Base-by-base conservation (phyloP, 805 yeast species). In the Lipomyces sp. region DNA sequence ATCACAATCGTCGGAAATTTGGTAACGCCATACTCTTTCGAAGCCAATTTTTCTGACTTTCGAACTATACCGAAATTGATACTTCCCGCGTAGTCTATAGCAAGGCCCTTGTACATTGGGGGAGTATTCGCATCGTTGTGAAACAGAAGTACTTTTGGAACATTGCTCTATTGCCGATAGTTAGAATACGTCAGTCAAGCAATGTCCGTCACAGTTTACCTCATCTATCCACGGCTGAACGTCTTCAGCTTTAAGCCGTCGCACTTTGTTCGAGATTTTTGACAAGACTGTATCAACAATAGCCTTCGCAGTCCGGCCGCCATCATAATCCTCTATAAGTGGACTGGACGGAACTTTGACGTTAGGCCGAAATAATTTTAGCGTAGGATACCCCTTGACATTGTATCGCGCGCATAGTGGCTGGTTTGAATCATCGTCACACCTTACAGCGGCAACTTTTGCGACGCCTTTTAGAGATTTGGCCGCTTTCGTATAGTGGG, bases 361-460 rank as follows among this genome's bases (percentile, higher is more conserved):
- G 74, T 90, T 90, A 29, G 98, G 97, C 73, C 94, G 84, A 78
- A 89, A 93, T 3, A 89, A 88, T 79, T 87, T 78, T 37, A 95
- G 76, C 0, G 98, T 90, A 7, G 99, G 99, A 77, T 84, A 94
- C 0, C 97, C 96, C 71, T 85, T 81, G 37, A 95, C 79, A 63
- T 83, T 81, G 76, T 88, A 83, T 64, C 83, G 78, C 30, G 86
- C 78, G 79, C 99, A 95, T 3, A 95, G 75, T 42, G 80, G 83
- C 77, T 88, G 86, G 75, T 92, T 92, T 63, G 75, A 75, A 3
- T 82, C 84, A 60, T 84, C 83, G 74, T 92, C 97, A 79, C 99
- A 95, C 77, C 94, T 89, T 11, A 95, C 90, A 55, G 97, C 89
- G 11, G 87, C 97, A 24, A 92, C 87, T 32, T 73, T 72, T 10